phyloP scores from a whole-genome alignment of 495 filamentous ascomycete species.

The Aspergillus sclerotioniger region DNA sequence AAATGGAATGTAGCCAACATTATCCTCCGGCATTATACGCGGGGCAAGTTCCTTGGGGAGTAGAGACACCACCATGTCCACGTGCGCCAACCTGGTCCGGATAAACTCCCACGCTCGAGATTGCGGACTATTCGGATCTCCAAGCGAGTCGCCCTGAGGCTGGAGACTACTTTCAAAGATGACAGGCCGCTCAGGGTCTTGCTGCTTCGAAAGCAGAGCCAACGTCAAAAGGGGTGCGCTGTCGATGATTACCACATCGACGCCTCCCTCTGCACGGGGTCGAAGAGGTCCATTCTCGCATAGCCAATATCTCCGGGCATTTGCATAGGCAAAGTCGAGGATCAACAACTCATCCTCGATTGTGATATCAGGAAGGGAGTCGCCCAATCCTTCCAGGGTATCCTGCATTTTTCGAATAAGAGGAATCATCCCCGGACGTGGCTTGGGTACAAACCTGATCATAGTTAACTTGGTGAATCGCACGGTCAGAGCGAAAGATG shows the following conservation, averaged over 20 bases:
- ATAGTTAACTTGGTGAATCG: neutral
- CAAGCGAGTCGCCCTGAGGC: neutral
- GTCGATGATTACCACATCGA: constrained; percentile 9
- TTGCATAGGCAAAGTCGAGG: constrained; percentile 13
- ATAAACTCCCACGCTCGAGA: constrained; percentile 8
- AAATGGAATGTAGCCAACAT: constrained; percentile 6
- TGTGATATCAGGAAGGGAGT: neutral
- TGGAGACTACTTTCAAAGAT: constrained; percentile 15
- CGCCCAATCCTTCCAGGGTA: constrained; percentile 3
- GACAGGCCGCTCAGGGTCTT: constrained; percentile 13
- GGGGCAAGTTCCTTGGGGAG: constrained; percentile 4
- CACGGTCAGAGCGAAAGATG: too few relatives aligned
- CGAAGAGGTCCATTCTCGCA: constrained; percentile 9
- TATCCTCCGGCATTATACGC: constrained; percentile 3
- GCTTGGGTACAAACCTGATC: constrained; percentile 12
- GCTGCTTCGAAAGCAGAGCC: constrained; percentile 11
- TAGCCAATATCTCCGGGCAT: constrained; percentile 14
- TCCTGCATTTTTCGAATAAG: constrained; percentile 9
- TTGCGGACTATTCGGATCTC: neutral
- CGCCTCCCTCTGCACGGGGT: constrained; percentile 3
- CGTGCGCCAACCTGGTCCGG: constrained; percentile 9
- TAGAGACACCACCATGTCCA: constrained; percentile 9
- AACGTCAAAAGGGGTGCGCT: constrained; percentile 4
- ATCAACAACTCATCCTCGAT: constrained; percentile 10
- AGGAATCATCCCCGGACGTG: constrained; percentile 9